phyloP scores from a whole-genome alignment of 345 rosid genomes.

The Eucalyptus dawsonii region DNA sequence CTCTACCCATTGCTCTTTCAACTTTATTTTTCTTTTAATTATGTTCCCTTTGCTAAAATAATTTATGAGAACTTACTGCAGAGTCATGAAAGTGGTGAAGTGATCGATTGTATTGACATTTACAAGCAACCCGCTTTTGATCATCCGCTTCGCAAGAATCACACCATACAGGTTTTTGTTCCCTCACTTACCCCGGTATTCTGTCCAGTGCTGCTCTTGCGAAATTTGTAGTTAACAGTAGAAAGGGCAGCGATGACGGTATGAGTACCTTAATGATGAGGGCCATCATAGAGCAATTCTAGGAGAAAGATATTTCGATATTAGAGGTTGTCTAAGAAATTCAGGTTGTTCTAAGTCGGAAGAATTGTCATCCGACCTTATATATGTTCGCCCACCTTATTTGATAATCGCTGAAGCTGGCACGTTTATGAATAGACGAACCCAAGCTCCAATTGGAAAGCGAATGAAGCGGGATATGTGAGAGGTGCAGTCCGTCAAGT shows the following conservation, averaged over 20 bases:
- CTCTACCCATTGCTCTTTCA: background rate
- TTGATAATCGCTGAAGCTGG: background rate
- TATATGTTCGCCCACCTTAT: background rate
- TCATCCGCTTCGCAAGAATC: background rate
- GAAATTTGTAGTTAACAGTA: no score
- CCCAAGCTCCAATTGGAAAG: background rate
- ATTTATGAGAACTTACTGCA: background rate
- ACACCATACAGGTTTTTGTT: no score
- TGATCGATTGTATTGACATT: constrained; percentile 7
- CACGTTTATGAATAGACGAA: background rate
- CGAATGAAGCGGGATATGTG: background rate
- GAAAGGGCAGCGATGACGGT: background rate
- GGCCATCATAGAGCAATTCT: background rate
- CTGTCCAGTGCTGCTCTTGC: no score
- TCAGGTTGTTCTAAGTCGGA: background rate
- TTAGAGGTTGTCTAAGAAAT: background rate
- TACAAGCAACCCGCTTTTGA: constrained; percentile 9
- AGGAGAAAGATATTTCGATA: background rate
- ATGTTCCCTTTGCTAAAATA: background rate
- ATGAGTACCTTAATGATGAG: background rate
- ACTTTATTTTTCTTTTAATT: no score
- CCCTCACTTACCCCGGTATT: no score
- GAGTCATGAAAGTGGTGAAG: background rate
- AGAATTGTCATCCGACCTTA: background rate
- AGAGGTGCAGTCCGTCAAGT: no score